A percentile compares a stretch with the other conserved stretches of the same genome.
Evolutionary conservation across 179 eudicot genomes (phyloP).

Genomic region (Silene coronaria): DNA sequence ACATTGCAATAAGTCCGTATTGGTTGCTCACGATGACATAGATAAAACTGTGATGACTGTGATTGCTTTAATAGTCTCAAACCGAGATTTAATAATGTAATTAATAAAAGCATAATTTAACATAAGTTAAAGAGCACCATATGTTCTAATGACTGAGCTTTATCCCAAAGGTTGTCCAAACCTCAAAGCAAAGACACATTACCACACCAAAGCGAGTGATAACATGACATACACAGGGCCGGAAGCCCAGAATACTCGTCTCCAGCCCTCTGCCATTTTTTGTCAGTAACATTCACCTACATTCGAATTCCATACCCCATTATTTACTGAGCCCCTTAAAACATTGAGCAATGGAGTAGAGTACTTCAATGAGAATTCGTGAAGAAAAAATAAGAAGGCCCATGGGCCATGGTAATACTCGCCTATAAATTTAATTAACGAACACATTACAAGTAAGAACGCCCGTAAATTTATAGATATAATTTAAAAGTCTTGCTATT

Average conservation of each 20-base stretch:
- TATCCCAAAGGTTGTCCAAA: not conserved
- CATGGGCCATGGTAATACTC: not conserved
- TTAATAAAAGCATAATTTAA: too few species aligned
- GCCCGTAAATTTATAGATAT: not conserved
- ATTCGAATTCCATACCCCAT: too few species aligned
- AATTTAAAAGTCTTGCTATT: not conserved
- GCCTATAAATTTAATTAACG: conserved; percentile 18
- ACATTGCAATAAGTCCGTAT: too few species aligned
- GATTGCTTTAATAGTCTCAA: too few species aligned
- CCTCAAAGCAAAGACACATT: not conserved
- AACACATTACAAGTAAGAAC: conserved; percentile 8
- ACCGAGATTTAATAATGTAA: too few species aligned
- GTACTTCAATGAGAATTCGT: not conserved
- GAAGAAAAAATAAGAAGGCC: conserved; percentile 3
- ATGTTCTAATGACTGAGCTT: too few species aligned
- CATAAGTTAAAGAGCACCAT: too few species aligned
- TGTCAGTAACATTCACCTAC: conserved; percentile 1
- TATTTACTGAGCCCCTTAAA: too few species aligned
- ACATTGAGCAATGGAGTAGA: conserved; percentile 3
- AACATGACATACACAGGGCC: not conserved
- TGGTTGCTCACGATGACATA: too few species aligned
- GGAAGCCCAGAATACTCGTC: not conserved
- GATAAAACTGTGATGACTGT: too few species aligned
- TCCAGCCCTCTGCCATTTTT: not conserved
- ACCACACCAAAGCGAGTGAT: not conserved